Percentiles rank a stretch among this genome's conserved stretches.
These are phyloP conservation scores for Myriosclerotinia duriaeana DNA, from an alignment of 2,329 filamentous ascomycete species.

Conservation along the genomic window DNA sequence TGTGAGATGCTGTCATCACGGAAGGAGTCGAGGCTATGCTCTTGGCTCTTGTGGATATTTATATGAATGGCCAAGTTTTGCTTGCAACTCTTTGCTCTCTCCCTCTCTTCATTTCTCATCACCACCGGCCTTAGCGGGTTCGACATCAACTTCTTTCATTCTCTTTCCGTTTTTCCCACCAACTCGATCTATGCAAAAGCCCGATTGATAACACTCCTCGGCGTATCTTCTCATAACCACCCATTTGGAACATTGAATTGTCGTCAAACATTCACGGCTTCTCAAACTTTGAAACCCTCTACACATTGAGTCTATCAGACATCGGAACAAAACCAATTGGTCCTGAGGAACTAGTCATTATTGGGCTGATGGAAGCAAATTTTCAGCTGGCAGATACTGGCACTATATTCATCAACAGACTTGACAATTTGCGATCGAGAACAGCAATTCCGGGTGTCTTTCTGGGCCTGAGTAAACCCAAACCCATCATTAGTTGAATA, in stretches of 20 bases:
- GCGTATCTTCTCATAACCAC: neutral
- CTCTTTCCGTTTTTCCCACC: too few species aligned
- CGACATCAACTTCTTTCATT: neutral
- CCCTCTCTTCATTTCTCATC: too few species aligned
- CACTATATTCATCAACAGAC: neutral
- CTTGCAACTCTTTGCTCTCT: neutral
- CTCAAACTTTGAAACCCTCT: too few species aligned
- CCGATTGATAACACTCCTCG: too few species aligned
- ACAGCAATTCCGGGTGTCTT: neutral
- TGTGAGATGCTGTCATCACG: neutral
- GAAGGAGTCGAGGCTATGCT: neutral
- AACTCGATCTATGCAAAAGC: too few species aligned
- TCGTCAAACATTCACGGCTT: too few species aligned
- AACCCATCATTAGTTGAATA: neutral
- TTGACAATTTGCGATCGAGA: constrained; percentile 1
- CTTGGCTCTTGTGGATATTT: neutral
- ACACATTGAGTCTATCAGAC: neutral
- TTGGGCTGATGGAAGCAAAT: constrained; percentile 6
- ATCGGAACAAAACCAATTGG: neutral
- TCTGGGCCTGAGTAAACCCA: neutral
- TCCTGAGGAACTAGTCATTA: constrained; percentile 1
- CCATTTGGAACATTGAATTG: too few species aligned
- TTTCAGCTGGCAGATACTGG: constrained; percentile 1
- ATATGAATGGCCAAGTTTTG: constrained; percentile 1
- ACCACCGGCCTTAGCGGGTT: neutral